Percentiles rank a stretch among this genome's conserved stretches.
phyloP scores from a whole-genome alignment of 2,329 filamentous ascomycete genomes.

The Pseudocercospora fijiensis region DNA sequence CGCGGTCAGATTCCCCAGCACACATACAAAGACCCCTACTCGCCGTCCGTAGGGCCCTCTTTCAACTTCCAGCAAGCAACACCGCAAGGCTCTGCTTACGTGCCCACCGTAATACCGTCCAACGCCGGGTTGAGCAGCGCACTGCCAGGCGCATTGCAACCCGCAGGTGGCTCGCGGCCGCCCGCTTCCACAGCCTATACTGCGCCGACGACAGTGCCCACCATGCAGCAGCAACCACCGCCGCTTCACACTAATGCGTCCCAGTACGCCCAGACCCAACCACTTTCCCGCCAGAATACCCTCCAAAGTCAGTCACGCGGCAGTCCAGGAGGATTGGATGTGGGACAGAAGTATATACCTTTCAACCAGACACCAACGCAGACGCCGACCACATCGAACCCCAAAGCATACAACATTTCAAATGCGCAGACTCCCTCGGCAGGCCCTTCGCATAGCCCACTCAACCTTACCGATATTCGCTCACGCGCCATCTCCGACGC shows the following conservation, averaged over 20 bases:
- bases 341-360: slow-evolving; percentile 58
- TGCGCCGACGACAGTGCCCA: slow-evolving; percentile 58
- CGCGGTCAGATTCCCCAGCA: slow-evolving; percentile 43
- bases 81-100: slow-evolving; percentile 33
- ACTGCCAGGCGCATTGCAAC: slow-evolving; percentile 62
- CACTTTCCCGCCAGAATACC: slow-evolving; percentile 65
- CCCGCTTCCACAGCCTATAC: slow-evolving; percentile 56
- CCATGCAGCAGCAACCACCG: slow-evolving; percentile 52
- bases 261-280: slow-evolving; percentile 52
- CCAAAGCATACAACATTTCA: slow-evolving; percentile 61
- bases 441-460: slow-evolving; percentile 76
- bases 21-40: slow-evolving; percentile 53
- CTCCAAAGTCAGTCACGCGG: slow-evolving; percentile 76
- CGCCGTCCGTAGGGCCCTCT: slow-evolving; percentile 51
- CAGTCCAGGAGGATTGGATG: slow-evolving; percentile 61
- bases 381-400: slow-evolving; percentile 41
- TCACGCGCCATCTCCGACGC: slow-evolving; percentile 80
- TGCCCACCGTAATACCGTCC: slow-evolving; percentile 27
- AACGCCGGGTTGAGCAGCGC: slow-evolving; percentile 39
- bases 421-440: slow-evolving; percentile 55
- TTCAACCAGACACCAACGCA: slow-evolving; percentile 64
- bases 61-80: slow-evolving; percentile 60
- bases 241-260: slow-evolving; percentile 53
- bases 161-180: slow-evolving; percentile 53
- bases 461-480: slow-evolving; percentile 88